Evolutionary conservation across 306 rosid genomes (phyloP), one percentile per base, ranked within the genome.

Genomic region (Inga leiocalycina): DNA sequence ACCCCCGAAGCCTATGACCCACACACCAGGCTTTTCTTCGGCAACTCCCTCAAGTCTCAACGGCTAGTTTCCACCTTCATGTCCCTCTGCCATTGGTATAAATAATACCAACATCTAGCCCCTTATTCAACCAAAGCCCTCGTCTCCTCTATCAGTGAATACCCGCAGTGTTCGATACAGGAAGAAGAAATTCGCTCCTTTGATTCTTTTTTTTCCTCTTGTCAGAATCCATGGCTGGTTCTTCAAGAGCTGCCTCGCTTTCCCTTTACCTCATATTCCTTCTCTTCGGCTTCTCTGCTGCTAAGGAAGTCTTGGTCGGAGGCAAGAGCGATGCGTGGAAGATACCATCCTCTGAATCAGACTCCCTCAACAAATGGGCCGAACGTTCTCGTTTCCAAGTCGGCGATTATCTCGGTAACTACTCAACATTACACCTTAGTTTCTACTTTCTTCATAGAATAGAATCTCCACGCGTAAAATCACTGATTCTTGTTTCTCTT

Each of bases 291-390:
- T 82, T 84, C 86, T 84, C 96, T 5, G 90, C 90, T 75, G 97
- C 92, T 32, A 90, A 79, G 86, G 96, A 93, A 66, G 72, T 91
- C 17, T 16, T 90, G 78, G 91, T 93, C 37, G 99, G 99, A 64
- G 97, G 98, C 54, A 93, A 91, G 15, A 15, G 84, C 22, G 84
- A 83, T 30, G 83, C 93, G 7, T 96, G 99, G 99, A 85, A 85
- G 85, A 46, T 93, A 86, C 97, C 99, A 4, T 81, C 98, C n/a
- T 92, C 98, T 17, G 85, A 91, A 79, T 52, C 91, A 10, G 83
- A 89, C 0, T 88, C 97, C 4, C 98, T 96, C 84, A 92, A 91
- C 75, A 83, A 89, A 84, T 96, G 99, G 97, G 98, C 99, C 3
- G 89, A 80, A 84, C 81, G 16, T 45, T 74, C 82, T 67, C 95